Conservation (phyloP, 352 stramenopile species). For the Detonula confervacea region DNA sequence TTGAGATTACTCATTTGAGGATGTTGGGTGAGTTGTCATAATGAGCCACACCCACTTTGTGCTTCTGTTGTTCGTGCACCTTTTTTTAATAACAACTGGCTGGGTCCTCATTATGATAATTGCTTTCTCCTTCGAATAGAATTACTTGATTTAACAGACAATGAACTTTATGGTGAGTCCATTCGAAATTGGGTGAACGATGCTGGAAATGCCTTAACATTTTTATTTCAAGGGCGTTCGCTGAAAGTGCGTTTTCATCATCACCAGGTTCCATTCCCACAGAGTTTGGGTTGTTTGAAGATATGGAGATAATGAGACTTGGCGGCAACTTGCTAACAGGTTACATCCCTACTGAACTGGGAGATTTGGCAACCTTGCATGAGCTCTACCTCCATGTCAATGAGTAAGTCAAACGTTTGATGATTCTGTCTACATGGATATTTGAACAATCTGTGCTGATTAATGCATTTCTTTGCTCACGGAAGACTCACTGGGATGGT, state of each 20-base stretch:
- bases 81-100: too few species aligned
- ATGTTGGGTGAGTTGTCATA: slow-evolving; percentile 15
- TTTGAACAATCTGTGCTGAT: too few species aligned
- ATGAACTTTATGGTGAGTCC: slow-evolving; percentile 44
- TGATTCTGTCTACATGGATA: too few species aligned
- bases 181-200: background rate
- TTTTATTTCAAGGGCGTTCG: background rate
- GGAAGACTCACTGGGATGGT: slow-evolving; percentile 30
- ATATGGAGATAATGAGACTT: slow-evolving; percentile 43
- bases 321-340: slow-evolving; percentile 48
- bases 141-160: slow-evolving; percentile 49
- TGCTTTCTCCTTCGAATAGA: slow-evolving; percentile 13
- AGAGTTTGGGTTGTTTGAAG: slow-evolving; percentile 46
- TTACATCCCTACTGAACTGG: slow-evolving; percentile 54
- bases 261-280: slow-evolving; percentile 41
- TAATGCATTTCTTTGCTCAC: background rate
- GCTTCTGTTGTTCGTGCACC: too few species aligned
- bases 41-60: too few species aligned
- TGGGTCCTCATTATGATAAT: slow-evolving; percentile 13
- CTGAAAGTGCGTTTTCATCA: background rate
- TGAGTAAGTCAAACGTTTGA: slow-evolving; percentile 23
- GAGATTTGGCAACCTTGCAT: slow-evolving; percentile 48
- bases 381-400: slow-evolving; percentile 49
- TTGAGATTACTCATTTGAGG: slow-evolving; percentile 39
- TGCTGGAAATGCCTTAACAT: background rate